A percentile compares a stretch with the other conserved stretches of the same genome.
Evolutionary conservation across 2,329 filamentous ascomycete genomes (phyloP).

Genomic region (Scedosporium apiospermum): DNA sequence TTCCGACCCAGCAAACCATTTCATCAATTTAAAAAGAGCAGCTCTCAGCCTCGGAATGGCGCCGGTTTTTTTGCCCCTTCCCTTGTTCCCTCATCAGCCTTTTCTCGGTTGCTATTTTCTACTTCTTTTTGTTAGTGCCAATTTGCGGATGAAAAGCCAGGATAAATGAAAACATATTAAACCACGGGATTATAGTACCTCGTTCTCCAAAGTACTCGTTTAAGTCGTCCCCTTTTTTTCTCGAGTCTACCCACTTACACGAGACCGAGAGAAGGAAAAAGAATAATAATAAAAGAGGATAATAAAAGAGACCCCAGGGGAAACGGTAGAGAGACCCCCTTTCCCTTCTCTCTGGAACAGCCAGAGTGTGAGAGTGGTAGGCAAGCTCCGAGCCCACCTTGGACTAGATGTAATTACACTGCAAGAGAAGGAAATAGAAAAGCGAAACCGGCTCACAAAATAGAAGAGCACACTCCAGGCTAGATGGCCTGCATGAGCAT

Average conservation of each 20-base stretch:
- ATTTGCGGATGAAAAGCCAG: slow-evolving; percentile 32
- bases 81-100: background rate
- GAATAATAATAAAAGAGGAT: background rate
- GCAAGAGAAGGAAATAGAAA: background rate
- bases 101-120: background rate
- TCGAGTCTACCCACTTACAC: background rate
- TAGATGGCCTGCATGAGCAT: background rate
- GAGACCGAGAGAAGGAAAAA: background rate
- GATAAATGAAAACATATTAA: slow-evolving; percentile 36
- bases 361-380: background rate
- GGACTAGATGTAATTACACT: background rate
- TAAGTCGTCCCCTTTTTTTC: background rate
- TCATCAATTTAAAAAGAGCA: background rate
- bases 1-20: background rate
- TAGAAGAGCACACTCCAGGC: background rate
- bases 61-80: background rate
- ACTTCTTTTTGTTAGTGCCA: slow-evolving; percentile 12
- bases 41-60: background rate
- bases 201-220: background rate
- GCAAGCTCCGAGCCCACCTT: background rate
- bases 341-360: background rate
- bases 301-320: background rate
- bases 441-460: background rate
- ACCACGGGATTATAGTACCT: background rate
- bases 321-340: background rate